These are phyloP conservation scores for Lentinula raphanica DNA, from an alignment of 768 basidiomycete genomes.

Conservation along the genomic window DNA sequence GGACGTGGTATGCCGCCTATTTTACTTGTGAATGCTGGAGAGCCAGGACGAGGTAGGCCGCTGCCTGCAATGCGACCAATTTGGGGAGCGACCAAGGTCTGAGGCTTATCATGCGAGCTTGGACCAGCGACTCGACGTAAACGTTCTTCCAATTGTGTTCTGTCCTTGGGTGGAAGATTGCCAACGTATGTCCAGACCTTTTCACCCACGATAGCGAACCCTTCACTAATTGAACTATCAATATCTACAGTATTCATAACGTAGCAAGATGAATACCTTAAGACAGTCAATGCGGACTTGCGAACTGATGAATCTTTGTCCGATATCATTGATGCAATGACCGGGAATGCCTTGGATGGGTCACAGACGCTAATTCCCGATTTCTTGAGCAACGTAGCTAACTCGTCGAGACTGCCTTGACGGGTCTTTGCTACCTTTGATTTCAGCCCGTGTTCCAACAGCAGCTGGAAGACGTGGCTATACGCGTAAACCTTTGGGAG, in stretches of 20 bases:
- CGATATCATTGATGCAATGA: slow-evolving; percentile 72
- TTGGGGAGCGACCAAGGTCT: slow-evolving; percentile 39
- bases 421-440: slow-evolving; percentile 91
- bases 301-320: slow-evolving; percentile 89
- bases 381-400: slow-evolving; percentile 69
- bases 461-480: slow-evolving; percentile 82
- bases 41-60: slow-evolving; percentile 43
- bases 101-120: slow-evolving; percentile 40
- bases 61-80: slow-evolving; percentile 47
- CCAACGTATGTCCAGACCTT: slow-evolving; percentile 81
- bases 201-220: slow-evolving; percentile 78
- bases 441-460: slow-evolving; percentile 85
- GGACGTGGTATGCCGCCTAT: slow-evolving; percentile 42
- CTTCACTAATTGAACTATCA: slow-evolving; percentile 52
- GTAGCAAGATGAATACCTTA: slow-evolving; percentile 54
- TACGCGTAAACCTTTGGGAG: slow-evolving; percentile 90
- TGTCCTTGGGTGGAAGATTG: slow-evolving; percentile 74
- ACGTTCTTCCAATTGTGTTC: slow-evolving; percentile 87
- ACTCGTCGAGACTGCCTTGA: slow-evolving; percentile 80
- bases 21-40: slow-evolving; percentile 38
- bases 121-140: slow-evolving; percentile 76
- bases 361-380: slow-evolving; percentile 82
- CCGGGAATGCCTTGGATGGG: slow-evolving; percentile 72
- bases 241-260: slow-evolving; percentile 5
- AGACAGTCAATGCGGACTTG: slow-evolving; percentile 75